These are phyloP conservation scores for Penicillium coffeae DNA, from an alignment of 495 filamentous ascomycete genomes.

Conservation along the genomic window DNA sequence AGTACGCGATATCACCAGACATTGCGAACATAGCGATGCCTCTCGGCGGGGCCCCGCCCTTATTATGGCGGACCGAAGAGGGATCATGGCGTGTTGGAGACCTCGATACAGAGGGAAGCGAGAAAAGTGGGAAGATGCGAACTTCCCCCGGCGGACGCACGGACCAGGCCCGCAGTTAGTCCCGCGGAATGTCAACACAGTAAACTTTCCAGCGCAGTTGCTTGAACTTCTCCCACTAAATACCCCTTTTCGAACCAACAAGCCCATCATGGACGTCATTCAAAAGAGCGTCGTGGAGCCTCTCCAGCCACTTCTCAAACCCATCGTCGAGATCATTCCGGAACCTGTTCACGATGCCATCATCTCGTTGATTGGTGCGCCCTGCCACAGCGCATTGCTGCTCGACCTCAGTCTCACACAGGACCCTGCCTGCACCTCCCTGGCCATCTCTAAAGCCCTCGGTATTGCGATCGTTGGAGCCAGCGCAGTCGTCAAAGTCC, in stretches of 20 bases:
- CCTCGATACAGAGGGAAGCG: slow-evolving; percentile 9
- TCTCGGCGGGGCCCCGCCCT: slow-evolving; percentile 33
- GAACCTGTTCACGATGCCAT: slow-evolving; percentile 70
- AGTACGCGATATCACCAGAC: slow-evolving; percentile 20
- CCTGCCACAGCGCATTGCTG: slow-evolving; percentile 79
- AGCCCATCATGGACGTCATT: slow-evolving; percentile 34
- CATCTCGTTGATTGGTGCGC: slow-evolving; percentile 71
- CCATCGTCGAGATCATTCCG: slow-evolving; percentile 76
- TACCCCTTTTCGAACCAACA: background rate
- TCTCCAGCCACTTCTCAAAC: slow-evolving; percentile 64
- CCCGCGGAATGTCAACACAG: slow-evolving; percentile 22
- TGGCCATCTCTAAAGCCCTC: slow-evolving; percentile 85
- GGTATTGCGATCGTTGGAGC: slow-evolving; percentile 89
- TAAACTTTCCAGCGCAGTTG: background rate
- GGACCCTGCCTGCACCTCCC: slow-evolving; percentile 69
- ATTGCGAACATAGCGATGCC: slow-evolving; percentile 31
- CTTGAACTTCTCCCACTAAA: background rate
- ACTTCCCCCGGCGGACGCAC: slow-evolving; percentile 32
- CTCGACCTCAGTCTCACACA: slow-evolving; percentile 72
- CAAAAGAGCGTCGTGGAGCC: slow-evolving; percentile 54
- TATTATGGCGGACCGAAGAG: slow-evolving; percentile 39
- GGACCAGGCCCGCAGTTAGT: slow-evolving; percentile 29
- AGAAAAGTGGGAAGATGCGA: slow-evolving; percentile 23
- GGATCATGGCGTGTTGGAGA: slow-evolving; percentile 35
- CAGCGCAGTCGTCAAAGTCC: slow-evolving; percentile 87